Percentiles rank a stretch among this genome's conserved stretches.
These are phyloP conservation scores for Nannizziopsis barbatae DNA, from an alignment of 2,329 filamentous ascomycete species.

Conservation along the genomic window DNA sequence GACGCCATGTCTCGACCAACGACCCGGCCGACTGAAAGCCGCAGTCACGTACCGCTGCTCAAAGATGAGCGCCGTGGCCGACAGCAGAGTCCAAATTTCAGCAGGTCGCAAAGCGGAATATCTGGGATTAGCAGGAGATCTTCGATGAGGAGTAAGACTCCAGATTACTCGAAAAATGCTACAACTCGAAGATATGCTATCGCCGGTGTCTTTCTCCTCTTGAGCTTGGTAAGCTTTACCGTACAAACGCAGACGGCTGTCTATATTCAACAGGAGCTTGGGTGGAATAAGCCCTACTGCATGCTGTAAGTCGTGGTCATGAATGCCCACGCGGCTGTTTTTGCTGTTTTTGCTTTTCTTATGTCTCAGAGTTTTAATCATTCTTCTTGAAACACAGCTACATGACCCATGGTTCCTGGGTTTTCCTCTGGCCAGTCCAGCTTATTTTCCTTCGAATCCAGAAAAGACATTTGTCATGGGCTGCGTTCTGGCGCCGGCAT, in stretches of 20 bases:
- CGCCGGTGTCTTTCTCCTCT: conserved; percentile 67
- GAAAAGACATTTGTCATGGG: conserved; percentile 68
- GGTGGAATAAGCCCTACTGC: conserved; percentile 98
- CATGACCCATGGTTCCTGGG: conserved; percentile 90
- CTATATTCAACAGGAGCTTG: conserved; percentile 82
- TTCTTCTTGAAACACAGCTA: conserved; percentile 40
- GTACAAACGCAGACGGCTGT: conserved; percentile 92
- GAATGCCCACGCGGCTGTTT: neutral
- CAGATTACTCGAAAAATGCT: conserved; percentile 53
- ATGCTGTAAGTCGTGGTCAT: conserved; percentile 60
- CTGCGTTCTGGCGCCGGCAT: conserved; percentile 71
- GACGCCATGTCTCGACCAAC: conserved; percentile 38
- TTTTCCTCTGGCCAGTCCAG: conserved; percentile 76
- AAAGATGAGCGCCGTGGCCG: conserved; percentile 36
- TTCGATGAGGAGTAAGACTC: conserved; percentile 66
- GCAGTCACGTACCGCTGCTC: conserved; percentile 45
- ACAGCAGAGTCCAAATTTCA: conserved; percentile 23
- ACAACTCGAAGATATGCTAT: conserved; percentile 77
- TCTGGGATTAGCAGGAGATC: conserved; percentile 44
- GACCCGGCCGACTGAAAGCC: conserved; percentile 39
- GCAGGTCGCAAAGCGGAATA: conserved; percentile 28
- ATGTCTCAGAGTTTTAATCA: conserved; percentile 5
- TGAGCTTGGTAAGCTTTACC: conserved; percentile 80
- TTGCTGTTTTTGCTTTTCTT: conserved; percentile 2
- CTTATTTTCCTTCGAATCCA: conserved; percentile 68